Conservation (phyloP, 495 filamentous ascomycete species). For the Xylaria venustula region DNA sequence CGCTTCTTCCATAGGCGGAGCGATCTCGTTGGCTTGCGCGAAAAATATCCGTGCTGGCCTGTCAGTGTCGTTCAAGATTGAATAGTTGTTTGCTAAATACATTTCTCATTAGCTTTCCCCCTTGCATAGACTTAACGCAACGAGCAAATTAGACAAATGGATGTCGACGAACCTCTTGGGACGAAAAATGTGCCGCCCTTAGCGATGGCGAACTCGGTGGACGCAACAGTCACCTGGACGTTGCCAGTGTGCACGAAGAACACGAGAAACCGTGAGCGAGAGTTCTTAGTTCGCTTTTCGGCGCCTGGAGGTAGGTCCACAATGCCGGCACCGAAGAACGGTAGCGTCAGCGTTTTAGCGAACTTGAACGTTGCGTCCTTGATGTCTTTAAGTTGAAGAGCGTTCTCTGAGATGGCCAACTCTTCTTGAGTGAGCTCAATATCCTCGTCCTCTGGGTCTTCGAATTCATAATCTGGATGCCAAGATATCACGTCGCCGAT, state of each 20-base stretch:
- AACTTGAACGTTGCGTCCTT: conserved; percentile 75
- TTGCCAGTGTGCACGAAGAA: conserved; percentile 84
- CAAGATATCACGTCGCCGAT: conserved; percentile 46
- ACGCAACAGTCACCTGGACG: conserved; percentile 73
- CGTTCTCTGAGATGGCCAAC: conserved; percentile 71
- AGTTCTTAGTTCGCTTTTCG: conserved; percentile 84
- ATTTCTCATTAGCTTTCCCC: neutral
- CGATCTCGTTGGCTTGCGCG: conserved; percentile 72
- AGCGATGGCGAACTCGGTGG: conserved; percentile 77
- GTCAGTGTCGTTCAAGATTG: conserved; percentile 70
- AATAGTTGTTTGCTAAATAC: conserved; percentile 74
- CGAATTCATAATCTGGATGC: conserved; percentile 45
- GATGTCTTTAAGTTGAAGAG: conserved; percentile 74
- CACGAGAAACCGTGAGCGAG: conserved; percentile 89
- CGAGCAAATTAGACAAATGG: neutral
- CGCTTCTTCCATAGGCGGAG: too few species aligned
- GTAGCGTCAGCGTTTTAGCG: conserved; percentile 77
- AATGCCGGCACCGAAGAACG: conserved; percentile 84
- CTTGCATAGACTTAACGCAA: neutral
- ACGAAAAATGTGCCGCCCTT: conserved; percentile 91
- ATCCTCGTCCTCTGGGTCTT: conserved; percentile 42
- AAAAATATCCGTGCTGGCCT: conserved; percentile 77
- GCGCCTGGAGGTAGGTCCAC: conserved; percentile 81
- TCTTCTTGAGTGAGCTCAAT: conserved; percentile 56
- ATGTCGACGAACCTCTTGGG: conserved; percentile 74